Evolutionary conservation across 2,329 filamentous ascomycete genomes (phyloP).

Genomic region (Diplodia corticola): DNA sequence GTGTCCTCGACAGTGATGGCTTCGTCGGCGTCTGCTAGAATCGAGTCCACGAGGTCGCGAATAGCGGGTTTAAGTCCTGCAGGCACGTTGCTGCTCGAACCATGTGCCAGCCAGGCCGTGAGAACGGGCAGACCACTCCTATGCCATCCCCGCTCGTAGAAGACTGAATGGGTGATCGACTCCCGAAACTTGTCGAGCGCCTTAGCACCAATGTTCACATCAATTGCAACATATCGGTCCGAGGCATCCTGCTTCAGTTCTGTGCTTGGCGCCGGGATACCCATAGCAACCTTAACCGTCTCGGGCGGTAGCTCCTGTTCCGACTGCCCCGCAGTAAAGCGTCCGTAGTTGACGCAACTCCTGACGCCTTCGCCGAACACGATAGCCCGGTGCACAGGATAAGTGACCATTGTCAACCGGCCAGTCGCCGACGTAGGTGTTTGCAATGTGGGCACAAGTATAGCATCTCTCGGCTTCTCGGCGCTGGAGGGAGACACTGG

Average conservation of each 20-base stretch:
- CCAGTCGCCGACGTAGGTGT: constrained; percentile 66
- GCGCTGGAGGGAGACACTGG: constrained; percentile 31
- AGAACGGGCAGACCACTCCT: constrained; percentile 68
- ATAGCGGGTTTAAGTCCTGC: constrained; percentile 65
- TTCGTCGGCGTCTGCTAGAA: constrained; percentile 59
- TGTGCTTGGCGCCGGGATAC: constrained; percentile 51
- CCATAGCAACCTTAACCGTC: constrained; percentile 58
- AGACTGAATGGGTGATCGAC: constrained; percentile 66
- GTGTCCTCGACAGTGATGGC: constrained; percentile 55
- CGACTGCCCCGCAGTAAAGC: constrained; percentile 37
- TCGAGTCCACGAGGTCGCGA: constrained; percentile 64
- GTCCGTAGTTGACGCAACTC: constrained; percentile 60
- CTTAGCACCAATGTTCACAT: constrained; percentile 61
- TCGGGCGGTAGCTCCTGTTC: constrained; percentile 42
- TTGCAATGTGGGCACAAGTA: constrained; percentile 74
- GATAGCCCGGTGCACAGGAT: constrained; percentile 81
- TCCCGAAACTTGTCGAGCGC: constrained; percentile 69
- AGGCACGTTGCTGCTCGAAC: constrained; percentile 33
- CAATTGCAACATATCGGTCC: constrained; percentile 50
- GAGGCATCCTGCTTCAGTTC: constrained; percentile 33
- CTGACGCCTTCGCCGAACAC: constrained; percentile 71
- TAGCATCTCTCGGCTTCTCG: constrained; percentile 59
- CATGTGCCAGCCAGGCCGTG: constrained; percentile 61
- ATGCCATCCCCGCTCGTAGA: constrained; percentile 74
- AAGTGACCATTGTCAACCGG: constrained; percentile 66